Evolutionary conservation across 2,329 filamentous ascomycete genomes (phyloP), one percentile per base, ranked within the genome.

Genomic region (Epichloe scottii): DNA sequence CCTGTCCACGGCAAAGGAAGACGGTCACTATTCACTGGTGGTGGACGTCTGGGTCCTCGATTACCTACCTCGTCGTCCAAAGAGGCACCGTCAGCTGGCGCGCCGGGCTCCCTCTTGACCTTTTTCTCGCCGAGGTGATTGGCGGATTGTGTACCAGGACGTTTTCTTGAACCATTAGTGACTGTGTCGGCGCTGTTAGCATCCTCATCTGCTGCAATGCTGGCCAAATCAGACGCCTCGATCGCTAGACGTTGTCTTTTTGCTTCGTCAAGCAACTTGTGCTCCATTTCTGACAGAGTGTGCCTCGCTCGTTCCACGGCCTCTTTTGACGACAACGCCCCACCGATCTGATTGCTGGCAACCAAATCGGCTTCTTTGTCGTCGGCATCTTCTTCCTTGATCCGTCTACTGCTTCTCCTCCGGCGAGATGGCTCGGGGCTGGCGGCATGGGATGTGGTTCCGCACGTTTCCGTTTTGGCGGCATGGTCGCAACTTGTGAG

Each of bases 1-100:
- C 91, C 91, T 68, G 84, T 89, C 90, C 90, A 96, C 0, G 90
- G 91, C 21, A 96, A 66, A 23, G 91, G 91, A 19, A 96, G 73
- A 60, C 84, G 87, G 56, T 79, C 79, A 62, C 89, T 95, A 61
- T 96, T 86, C 15, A 95, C 81, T 0, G 89, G 80, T 6, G 89
- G 88, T 12, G 84, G 78, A 51, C 88, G 74, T 46, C 58, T 64
- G 3, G 71, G 68, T 1, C 67, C 69, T n/a, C 69, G 63, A 11
- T 71, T 66, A 0, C 58, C 53, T 34, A 15, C 39, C 39, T 50
- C 50, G 23, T 46, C 50, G 5, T 45, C 52, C 48, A 45, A 4
- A 5, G 33, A 5, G 17, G 21, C 15, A 30, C 21, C 19, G 17
- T 52, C 43, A 6, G 37, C 47, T 3, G 17, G 21, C 8, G n/a